Conservation (phyloP, 2,329 filamentous ascomycete genomes). For the Fusarium veterinarium region DNA sequence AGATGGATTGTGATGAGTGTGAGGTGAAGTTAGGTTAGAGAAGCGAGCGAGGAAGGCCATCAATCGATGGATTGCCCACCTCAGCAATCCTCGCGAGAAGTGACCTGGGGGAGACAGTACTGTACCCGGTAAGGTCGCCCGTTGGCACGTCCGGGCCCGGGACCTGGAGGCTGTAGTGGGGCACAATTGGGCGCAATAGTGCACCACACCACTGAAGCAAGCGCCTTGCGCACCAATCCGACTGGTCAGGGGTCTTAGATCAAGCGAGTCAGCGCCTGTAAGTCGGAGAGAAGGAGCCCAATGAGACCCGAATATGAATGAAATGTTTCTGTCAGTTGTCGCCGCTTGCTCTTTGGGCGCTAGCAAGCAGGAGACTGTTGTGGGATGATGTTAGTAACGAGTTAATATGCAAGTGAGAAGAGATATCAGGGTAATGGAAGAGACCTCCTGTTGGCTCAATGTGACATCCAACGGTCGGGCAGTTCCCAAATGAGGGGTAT, state of each 20-base stretch:
- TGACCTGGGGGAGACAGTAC: slow-evolving; percentile 24
- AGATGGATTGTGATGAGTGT: slow-evolving; percentile 30
- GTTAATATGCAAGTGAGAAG: slow-evolving; percentile 15
- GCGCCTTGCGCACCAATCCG: slow-evolving; percentile 51
- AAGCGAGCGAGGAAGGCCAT: slow-evolving; percentile 29
- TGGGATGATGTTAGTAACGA: slow-evolving; percentile 5
- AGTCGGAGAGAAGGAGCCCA: slow-evolving; percentile 34
- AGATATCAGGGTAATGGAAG: slow-evolving; percentile 5
- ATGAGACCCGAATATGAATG: slow-evolving; percentile 21
- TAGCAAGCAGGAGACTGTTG: slow-evolving; percentile 19
- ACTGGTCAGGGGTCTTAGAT: slow-evolving; percentile 45
- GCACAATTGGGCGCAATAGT: slow-evolving; percentile 36
- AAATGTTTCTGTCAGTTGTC: slow-evolving; percentile 11
- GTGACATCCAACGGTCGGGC: slow-evolving; percentile 20
- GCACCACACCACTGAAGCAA: slow-evolving; percentile 51
- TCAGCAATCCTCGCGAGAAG: slow-evolving; percentile 13
- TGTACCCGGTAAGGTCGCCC: slow-evolving; percentile 35
- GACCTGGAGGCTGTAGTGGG: slow-evolving; percentile 32
- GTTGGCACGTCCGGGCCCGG: slow-evolving; percentile 24
- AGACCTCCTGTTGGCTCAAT: slow-evolving; percentile 18
- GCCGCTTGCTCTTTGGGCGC: slow-evolving; percentile 26
- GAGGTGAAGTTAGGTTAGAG: slow-evolving; percentile 29
- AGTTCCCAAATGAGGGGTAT: slow-evolving; percentile 35
- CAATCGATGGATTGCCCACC: slow-evolving; percentile 10
- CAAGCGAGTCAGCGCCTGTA: slow-evolving; percentile 49